Conservation (phyloP, 2,329 filamentous ascomycete species). For the Aspergillus pseudoglaucus region DNA sequence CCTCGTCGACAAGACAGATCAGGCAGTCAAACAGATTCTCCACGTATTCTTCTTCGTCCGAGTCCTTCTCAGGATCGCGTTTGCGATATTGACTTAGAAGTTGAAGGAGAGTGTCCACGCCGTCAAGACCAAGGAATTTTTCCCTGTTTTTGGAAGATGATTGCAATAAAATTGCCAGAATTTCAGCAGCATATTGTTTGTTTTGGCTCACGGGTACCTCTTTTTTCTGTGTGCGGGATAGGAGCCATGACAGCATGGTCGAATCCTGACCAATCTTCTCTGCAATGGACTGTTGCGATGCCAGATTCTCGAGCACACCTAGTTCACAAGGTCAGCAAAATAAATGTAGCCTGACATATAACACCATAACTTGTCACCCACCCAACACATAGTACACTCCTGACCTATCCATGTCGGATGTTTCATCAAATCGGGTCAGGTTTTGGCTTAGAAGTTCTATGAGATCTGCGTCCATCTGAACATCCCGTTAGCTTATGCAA, state of each 20-base stretch:
- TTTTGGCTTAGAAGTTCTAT: conserved; percentile 44
- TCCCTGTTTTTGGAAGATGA: conserved; percentile 60
- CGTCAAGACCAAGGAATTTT: conserved; percentile 59
- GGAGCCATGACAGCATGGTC: conserved; percentile 67
- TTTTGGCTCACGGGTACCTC: conserved; percentile 74
- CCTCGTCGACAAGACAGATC: conserved; percentile 71
- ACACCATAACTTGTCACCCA: conserved; percentile 14
- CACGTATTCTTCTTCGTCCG: conserved; percentile 88
- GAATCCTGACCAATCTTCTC: conserved; percentile 66
- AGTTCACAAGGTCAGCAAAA: conserved; percentile 4
- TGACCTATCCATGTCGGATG: conserved; percentile 62
- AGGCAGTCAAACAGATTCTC: conserved; percentile 88
- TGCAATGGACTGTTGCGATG: conserved; percentile 61
- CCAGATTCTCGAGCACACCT: conserved; percentile 76
- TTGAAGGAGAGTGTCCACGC: conserved; percentile 73
- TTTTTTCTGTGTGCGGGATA: conserved; percentile 62
- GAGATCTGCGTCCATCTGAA: conserved; percentile 36
- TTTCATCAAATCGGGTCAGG: conserved; percentile 72
- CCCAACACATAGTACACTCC: conserved; percentile 80
- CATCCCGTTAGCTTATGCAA: conserved; percentile 10
- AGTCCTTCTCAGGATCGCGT: conserved; percentile 75
- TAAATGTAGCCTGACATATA: background rate
- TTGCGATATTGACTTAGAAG: conserved; percentile 78
- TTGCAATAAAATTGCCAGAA: conserved; percentile 83
- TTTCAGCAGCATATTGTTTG: conserved; percentile 89